Evolutionary conservation across 768 basidiomycete species (phyloP), one percentile per base, ranked within the genome.

Genomic region (Kwoniella mangroviensis): DNA sequence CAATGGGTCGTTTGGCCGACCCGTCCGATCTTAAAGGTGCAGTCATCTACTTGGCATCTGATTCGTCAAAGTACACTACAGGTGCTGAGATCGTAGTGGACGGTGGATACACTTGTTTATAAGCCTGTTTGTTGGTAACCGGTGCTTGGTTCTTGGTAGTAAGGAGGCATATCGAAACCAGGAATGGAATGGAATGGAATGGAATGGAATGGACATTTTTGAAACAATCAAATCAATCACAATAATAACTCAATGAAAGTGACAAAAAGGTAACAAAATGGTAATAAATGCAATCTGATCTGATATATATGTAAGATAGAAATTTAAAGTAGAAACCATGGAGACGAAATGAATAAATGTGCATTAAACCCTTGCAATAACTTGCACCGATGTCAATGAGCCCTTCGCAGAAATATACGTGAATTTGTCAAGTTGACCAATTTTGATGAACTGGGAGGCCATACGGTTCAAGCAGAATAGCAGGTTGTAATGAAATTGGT

Each of bases 11-110:
- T 63, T 24, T 98, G 87, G 95, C 93, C 60, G 90, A 95, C 70
- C 94, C 95, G 11, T 92, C 95, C 73, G 96, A 98, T 79, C 85
- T 96, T 70, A 89, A 93, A 73, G 92, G 85, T 19, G 93, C 95
- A 26, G 87, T 96, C 75, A 91, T 98, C 66, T 96, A 91, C 83
- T 87, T 98, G 19, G 89, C 91, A 9, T 93, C 92, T 72, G 94
- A 97, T 82, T 93, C 94, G 6, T 92, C 91, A 62, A 88, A 87
- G 66, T 98, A 94, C 83, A 90, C 93, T 86, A 96, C 95, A 2
- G 94, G 94, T 10, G 85, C 90, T 15, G 77, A 81, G 69, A 73
- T 81, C 56, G 70, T 73, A 10, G 88, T 97, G 56, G 95, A 98
- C 77, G 94, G 94, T 21, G 94, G 94, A 6, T 95, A 95, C 84